A percentile compares a stretch with the other conserved stretches of the same genome.
These are phyloP conservation scores for Linaria vulgaris DNA, from an alignment of 257 asterid species.

Conservation along the genomic window DNA sequence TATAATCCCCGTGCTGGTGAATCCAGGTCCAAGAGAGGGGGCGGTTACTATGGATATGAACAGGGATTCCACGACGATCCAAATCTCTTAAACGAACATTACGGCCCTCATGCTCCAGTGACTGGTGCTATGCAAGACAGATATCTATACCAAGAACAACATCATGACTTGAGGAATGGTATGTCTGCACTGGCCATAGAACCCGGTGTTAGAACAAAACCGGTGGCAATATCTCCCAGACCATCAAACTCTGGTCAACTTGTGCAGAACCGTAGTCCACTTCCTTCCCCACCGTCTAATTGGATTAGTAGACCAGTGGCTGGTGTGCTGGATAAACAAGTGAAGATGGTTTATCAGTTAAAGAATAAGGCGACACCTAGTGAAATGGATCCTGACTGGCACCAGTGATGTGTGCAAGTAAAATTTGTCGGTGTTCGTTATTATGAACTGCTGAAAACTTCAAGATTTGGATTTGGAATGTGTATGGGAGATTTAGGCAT, in stretches of 20 bases:
- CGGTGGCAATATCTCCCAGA: conserved; percentile 35
- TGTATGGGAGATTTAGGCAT: neutral
- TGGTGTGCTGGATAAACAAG: conserved; percentile 43
- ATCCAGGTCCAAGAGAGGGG: conserved; percentile 37
- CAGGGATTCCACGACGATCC: conserved; percentile 41
- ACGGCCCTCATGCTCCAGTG: conserved; percentile 39
- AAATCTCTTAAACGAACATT: conserved; percentile 28
- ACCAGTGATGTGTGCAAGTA: neutral
- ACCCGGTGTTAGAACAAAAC: conserved; percentile 33
- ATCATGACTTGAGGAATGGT: conserved; percentile 45
- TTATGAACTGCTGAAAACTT: neutral
- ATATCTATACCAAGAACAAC: conserved; percentile 44
- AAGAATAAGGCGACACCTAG: conserved; percentile 20
- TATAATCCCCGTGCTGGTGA: conserved; percentile 27
- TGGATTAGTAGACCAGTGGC: conserved; percentile 53
- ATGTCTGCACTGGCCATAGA: conserved; percentile 60
- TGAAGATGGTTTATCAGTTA: conserved; percentile 58
- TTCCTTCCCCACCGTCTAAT: conserved; percentile 73
- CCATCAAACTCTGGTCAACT: conserved; percentile 35
- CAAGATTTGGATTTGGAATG: neutral
- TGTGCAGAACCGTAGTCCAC: conserved; percentile 38
- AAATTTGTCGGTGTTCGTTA: neutral
- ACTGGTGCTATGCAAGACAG: conserved; percentile 43
- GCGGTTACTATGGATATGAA: conserved; percentile 44
- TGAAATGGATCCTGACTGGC: neutral